Evolutionary conservation across 2,329 filamentous ascomycete genomes (phyloP).

Genomic region (Fusarium gaditjirri): DNA sequence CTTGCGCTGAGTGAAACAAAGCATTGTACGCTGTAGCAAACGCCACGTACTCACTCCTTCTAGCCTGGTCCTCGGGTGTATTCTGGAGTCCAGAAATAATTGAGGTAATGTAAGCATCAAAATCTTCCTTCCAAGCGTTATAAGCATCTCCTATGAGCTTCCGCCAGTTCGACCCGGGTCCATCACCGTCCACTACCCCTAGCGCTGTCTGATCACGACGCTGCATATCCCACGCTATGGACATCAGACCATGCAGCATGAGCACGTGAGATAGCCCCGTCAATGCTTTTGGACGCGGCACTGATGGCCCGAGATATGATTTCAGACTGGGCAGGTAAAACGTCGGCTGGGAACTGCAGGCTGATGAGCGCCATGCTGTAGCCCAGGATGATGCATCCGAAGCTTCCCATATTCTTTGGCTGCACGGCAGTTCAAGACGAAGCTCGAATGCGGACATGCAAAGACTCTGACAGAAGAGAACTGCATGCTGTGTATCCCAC

Average conservation of each 20-base stretch:
- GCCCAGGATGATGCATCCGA: slow-evolving; percentile 62
- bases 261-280: slow-evolving; percentile 62
- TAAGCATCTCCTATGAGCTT: background rate
- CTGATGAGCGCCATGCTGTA: slow-evolving; percentile 31
- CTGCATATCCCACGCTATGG: slow-evolving; percentile 70
- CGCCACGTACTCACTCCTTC: background rate
- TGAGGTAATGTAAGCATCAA: background rate
- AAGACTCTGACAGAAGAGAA: slow-evolving; percentile 72
- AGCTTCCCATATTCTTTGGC: slow-evolving; percentile 67
- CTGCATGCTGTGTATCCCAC: slow-evolving; percentile 73
- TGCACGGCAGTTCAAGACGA: slow-evolving; percentile 65
- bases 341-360: background rate
- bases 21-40: slow-evolving; percentile 4
- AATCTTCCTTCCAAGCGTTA: background rate
- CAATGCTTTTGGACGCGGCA: background rate
- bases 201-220: slow-evolving; percentile 70
- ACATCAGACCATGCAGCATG: slow-evolving; percentile 71
- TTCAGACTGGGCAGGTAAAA: background rate
- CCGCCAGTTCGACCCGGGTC: background rate
- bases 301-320: background rate
- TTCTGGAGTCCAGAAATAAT: background rate
- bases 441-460: slow-evolving; percentile 75
- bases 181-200: slow-evolving; percentile 29
- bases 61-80: background rate
- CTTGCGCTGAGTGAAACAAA: background rate